These are phyloP conservation scores for Fusarium sublunatum DNA, from an alignment of 2,329 filamentous ascomycete species.

Conservation along the genomic window DNA sequence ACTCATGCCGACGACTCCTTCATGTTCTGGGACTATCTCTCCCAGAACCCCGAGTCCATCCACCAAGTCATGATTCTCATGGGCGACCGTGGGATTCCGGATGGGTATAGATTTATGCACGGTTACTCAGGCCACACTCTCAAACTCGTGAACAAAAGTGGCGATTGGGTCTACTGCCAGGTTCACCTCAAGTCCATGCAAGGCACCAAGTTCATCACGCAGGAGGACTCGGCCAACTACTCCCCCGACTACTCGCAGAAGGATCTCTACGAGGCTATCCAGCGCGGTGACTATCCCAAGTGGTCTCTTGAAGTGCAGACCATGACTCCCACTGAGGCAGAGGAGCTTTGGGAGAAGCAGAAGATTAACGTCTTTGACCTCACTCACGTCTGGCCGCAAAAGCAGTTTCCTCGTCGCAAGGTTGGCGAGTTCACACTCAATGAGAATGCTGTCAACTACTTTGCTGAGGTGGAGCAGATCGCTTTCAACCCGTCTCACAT, in stretches of 20 bases:
- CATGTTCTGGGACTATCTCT: conserved; percentile 60
- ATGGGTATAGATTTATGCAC: conserved; percentile 56
- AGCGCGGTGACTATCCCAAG: conserved; percentile 58
- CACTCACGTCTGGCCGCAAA: conserved; percentile 67
- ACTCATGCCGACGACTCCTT: conserved; percentile 50
- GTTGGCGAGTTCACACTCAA: conserved; percentile 76
- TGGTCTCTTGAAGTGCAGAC: conserved; percentile 67
- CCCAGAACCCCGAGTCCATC: conserved; percentile 68
- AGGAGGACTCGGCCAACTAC: conserved; percentile 20
- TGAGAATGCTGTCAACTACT: conserved; percentile 71
- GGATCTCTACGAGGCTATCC: conserved; percentile 33
- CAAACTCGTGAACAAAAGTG: conserved; percentile 16
- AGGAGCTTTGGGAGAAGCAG: conserved; percentile 41
- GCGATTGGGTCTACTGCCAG: conserved; percentile 27
- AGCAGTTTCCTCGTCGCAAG: conserved; percentile 41
- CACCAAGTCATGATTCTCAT: conserved; percentile 70
- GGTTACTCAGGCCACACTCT: conserved; percentile 22
- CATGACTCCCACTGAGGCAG: conserved; percentile 28
- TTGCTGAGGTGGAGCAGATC: conserved; percentile 73
- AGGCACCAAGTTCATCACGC: conserved; percentile 21
- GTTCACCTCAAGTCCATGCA: conserved; percentile 36
- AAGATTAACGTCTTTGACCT: conserved; percentile 67
- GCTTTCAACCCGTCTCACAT: conserved; percentile 73
- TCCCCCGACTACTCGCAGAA: conserved; percentile 28
- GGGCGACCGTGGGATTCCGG: conserved; percentile 66